Base-by-base conservation (phyloP, 345 rosid genomes). In the Cardamine occulta region DNA sequence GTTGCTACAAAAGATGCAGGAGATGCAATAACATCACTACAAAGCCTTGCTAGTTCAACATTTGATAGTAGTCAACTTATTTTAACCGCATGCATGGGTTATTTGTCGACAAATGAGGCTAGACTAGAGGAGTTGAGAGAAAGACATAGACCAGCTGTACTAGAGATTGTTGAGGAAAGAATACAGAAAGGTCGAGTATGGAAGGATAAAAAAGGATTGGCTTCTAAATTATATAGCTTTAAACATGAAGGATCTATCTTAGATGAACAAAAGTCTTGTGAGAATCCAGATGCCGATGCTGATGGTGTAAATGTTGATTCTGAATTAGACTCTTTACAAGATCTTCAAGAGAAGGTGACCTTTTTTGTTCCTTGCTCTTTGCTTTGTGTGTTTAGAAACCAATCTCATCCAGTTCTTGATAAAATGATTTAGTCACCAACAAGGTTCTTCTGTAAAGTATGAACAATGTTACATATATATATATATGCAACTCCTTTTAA, bases 11-110 rank as follows among this genome's bases (percentile, higher is more conserved):
- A 86, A 80, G 99, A 95, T 79, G 96, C 97, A 58, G 97, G 97
- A 66, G 97, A 95, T 85, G 97, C 93, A 35, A 86, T 92, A 34
- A 95, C 91, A 69, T 80, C 88, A 76, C 75, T 95, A 69, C 97
- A 95, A 75, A 85, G 97, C 51, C 97, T 95, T 74, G 74, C 89
- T 52, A 89, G 97, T 63, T 95, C 99, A 73, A 92, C 97, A 76
- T 95, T 95, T 80, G 99, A 95, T 80, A 88, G 97, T 81, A 95
- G 99, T 77, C 97, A 95, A 82, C 96, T 95, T 75, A 88, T 95
- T 80, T 77, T 90, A 62, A 90, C 93, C 51, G 96, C 99, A 61
- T 88, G 96, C 73, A 89, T 95, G 90, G 97, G 99, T 4, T 90
- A 83, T 81, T 52, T 85, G 79, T 79, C 87, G 65, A 88, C 93